Evolutionary conservation across 345 rosid genomes (phyloP), one percentile per base, ranked within the genome.

Genomic region (Eucalyptus cloeziana): DNA sequence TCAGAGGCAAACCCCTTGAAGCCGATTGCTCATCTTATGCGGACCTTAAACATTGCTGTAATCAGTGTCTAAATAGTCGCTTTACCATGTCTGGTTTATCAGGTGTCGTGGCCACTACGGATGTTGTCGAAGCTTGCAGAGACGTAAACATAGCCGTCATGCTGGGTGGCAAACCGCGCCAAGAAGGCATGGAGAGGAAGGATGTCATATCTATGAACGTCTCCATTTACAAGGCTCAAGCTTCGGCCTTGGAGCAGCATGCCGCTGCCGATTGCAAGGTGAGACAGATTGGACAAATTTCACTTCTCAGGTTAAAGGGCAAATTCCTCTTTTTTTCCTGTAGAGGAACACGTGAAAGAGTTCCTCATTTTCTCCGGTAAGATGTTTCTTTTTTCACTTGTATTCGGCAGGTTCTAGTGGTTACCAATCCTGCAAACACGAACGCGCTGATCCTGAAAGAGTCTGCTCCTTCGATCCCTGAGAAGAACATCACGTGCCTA

Each of bases 381-480:
- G 7, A 19, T 31, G 17, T 25, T 40, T 31, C 60, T 47, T 31
- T 85, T 85, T 37, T 47, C 31, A 8, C 49, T 90, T 33, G 86
- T 88, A 8, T 58, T 13, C 49, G 16, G 30, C 85, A 93, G 96
- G 96, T 96, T 33, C 87, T 96, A 33, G 96, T 96, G 80, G 95
- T 97, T 71, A 95, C 99, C 7, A 96, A 97, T 88, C 99, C 99
- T 10, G 97, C 99, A 58, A 97, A 97, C 91, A 96, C 98, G 51
- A 97, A 96, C 86, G 99, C 99, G 69, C 90, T 95, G 49, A 92
- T 96, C 47, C 91, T 96, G 90, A 97, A 96, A 88, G 97, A 96
- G 91, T 97, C 92, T 81, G 97, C 99, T 8, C 96, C 99, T 87
- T 97, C 98, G 10, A 94, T 97, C 89, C 97, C 95, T 0, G 95